phyloP scores from a whole-genome alignment of 805 yeast genomes.

The Scheffersomyces coipomensis region DNA sequence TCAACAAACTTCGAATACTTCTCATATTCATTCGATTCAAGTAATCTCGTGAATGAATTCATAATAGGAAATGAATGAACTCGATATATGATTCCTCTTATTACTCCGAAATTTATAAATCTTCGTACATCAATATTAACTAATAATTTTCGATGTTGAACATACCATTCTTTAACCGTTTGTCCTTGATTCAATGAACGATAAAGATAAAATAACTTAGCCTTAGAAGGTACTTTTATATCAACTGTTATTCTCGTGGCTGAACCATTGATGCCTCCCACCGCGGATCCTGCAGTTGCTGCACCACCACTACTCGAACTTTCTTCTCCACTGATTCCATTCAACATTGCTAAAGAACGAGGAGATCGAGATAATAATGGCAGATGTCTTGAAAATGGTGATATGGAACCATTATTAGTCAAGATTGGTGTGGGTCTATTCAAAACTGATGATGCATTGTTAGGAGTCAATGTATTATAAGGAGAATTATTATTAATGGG shows the following conservation, averaged over 20 bases:
- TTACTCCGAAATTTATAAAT: constrained; percentile 82
- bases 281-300: no score
- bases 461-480: neutral
- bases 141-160: constrained; percentile 57
- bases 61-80: constrained; percentile 74
- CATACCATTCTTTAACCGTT: constrained; percentile 78
- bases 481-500: constrained; percentile 21
- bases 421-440: neutral
- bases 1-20: constrained; percentile 6
- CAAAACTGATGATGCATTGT: neutral
- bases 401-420: neutral
- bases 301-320: no score
- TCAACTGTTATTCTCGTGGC: no score
- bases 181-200: constrained; percentile 76
- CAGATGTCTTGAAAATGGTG: neutral
- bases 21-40: constrained; percentile 23
- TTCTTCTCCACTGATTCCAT: no score
- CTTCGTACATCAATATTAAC: constrained; percentile 76
- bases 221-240: constrained; percentile 54
- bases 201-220: constrained; percentile 70
- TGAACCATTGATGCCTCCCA: no score
- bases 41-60: constrained; percentile 34
- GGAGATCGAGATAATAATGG: neutral
- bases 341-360: no score
- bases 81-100: constrained; percentile 78